phyloP scores from a whole-genome alignment of 768 basidiomycete species.

The Mycena crocata region DNA sequence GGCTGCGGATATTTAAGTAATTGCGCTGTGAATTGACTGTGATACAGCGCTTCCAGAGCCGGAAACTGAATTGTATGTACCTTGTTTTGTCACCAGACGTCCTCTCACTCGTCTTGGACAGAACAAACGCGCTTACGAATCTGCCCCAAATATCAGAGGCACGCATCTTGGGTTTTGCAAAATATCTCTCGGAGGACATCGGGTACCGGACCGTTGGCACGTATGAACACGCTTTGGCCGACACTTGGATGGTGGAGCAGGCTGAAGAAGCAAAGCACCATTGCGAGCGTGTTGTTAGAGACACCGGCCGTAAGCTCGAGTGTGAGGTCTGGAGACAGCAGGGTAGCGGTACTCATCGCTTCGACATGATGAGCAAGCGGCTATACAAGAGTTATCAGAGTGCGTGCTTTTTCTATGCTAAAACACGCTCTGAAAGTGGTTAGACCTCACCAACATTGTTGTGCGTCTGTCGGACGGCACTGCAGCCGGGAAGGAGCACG shows the following conservation, averaged over 20 bases:
- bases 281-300: constrained; percentile 67
- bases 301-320: constrained; percentile 70
- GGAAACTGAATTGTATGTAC: constrained; percentile 61
- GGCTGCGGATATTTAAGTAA: constrained; percentile 20
- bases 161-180: constrained; percentile 71
- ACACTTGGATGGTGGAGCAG: constrained; percentile 82
- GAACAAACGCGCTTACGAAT: constrained; percentile 62
- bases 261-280: constrained; percentile 69
- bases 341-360: constrained; percentile 89
- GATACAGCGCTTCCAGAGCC: constrained; percentile 68
- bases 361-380: constrained; percentile 90
- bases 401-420: constrained; percentile 3
- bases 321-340: constrained; percentile 94
- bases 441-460: constrained; percentile 86
- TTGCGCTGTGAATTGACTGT: constrained; percentile 7
- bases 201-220: constrained; percentile 95
- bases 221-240: constrained; percentile 85
- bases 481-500: constrained; percentile 77
- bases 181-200: constrained; percentile 83
- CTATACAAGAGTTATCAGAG: constrained; percentile 87
- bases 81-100: not conserved
- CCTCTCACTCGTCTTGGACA: constrained; percentile 29
- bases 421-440: not conserved
- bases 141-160: constrained; percentile 80
- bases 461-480: constrained; percentile 88